phyloP scores from a whole-genome alignment of 2,329 filamentous ascomycete species.

The Verticillium tricorpus region DNA sequence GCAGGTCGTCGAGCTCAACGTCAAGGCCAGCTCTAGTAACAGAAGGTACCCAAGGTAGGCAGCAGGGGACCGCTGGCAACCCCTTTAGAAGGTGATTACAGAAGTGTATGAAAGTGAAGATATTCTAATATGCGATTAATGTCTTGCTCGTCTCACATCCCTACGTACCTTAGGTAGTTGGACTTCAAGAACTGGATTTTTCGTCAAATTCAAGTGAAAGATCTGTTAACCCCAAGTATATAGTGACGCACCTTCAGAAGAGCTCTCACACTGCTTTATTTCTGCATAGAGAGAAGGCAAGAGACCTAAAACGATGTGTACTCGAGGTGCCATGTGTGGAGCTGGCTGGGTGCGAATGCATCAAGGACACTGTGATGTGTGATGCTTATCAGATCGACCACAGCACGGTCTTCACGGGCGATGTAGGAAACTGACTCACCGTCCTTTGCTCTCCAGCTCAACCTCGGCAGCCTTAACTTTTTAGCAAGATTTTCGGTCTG shows the following conservation, averaged over 20 bases:
- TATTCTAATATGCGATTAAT: too few relatives aligned
- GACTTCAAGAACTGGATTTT: too few relatives aligned
- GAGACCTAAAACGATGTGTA: too few relatives aligned
- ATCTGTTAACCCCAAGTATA: too few relatives aligned
- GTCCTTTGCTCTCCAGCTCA: not conserved
- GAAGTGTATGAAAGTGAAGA: too few relatives aligned
- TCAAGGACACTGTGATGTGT: not conserved
- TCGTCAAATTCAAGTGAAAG: too few relatives aligned
- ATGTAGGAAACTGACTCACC: not conserved
- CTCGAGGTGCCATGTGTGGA: not conserved
- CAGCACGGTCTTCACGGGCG: not conserved
- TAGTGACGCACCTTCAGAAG: too few relatives aligned
- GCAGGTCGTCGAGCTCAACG: not conserved
- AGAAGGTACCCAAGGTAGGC: not conserved
- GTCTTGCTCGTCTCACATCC: too few relatives aligned
- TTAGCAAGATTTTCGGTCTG: not conserved
- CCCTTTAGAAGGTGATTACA: not conserved
- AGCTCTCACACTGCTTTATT: too few relatives aligned
- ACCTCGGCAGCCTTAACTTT: not conserved
- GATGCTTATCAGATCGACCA: not conserved
- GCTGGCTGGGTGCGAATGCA: not conserved
- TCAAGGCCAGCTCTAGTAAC: not conserved
- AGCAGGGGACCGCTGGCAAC: not conserved
- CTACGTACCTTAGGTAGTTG: too few relatives aligned
- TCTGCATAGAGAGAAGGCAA: too few relatives aligned